Conservation (phyloP, 1,284 basidiomycete genomes). For the Sporisorium reilianum region DNA sequence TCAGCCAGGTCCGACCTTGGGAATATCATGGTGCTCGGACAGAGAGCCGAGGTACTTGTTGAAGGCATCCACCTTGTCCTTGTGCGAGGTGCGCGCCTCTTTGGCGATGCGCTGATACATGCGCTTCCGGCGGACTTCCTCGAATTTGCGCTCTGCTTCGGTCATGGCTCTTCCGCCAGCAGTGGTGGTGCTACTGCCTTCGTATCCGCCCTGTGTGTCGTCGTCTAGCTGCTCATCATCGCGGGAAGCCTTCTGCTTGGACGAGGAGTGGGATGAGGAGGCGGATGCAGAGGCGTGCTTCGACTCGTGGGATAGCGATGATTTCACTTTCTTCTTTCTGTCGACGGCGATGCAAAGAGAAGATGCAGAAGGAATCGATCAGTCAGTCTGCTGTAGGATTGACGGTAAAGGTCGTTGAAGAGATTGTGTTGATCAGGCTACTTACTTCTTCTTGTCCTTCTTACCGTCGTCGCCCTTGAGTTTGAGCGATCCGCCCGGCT, state of each 20-base stretch:
- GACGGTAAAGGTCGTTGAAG: background rate
- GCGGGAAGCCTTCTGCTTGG: slow-evolving; percentile 12
- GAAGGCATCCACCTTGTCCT: slow-evolving; percentile 87
- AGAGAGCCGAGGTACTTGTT: slow-evolving; percentile 88
- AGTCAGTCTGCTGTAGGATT: slow-evolving; percentile 3
- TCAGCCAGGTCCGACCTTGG: slow-evolving; percentile 75
- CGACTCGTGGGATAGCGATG: slow-evolving; percentile 30
- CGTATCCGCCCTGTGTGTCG: slow-evolving; percentile 69
- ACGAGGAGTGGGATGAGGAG: slow-evolving; percentile 14
- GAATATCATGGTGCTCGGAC: slow-evolving; percentile 92
- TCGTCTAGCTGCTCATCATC: background rate
- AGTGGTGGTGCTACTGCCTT: slow-evolving; percentile 68
- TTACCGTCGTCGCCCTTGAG: slow-evolving; percentile 58
- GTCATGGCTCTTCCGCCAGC: slow-evolving; percentile 76
- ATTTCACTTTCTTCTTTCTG: slow-evolving; percentile 60
- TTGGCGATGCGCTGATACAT: slow-evolving; percentile 83
- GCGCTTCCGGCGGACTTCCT: slow-evolving; percentile 83
- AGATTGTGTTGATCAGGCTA: too few relatives aligned
- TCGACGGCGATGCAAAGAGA: background rate
- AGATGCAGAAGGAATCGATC: background rate
- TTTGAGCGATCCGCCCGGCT: slow-evolving; percentile 66
- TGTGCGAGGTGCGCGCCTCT: slow-evolving; percentile 88
- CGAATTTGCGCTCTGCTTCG: slow-evolving; percentile 88
- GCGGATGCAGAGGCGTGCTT: slow-evolving; percentile 25
- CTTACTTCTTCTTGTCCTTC: slow-evolving; percentile 53